A percentile compares a stretch with the other conserved stretches of the same genome.
Conservation (phyloP, 106 monocot genomes). For the Dendrobium chrysotoxum region DNA sequence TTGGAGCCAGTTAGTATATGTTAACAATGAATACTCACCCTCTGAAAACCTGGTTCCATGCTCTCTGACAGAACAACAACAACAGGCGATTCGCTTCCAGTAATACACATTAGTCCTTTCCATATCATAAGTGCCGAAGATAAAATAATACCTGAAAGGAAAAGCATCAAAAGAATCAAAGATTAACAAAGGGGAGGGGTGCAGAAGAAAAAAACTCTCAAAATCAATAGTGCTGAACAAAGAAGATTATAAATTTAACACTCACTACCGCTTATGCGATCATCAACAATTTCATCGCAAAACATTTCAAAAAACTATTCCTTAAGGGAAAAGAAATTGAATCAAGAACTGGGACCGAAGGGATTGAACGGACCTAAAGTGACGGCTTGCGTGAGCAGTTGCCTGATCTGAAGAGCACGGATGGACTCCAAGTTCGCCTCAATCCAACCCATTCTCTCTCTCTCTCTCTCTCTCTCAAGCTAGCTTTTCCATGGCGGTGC, state of each 20-base stretch:
- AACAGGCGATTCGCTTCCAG: no score
- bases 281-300: not conserved
- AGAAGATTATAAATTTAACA: not conserved
- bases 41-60: slow-evolving; percentile 57
- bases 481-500: no score
- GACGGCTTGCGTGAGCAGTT: slow-evolving; percentile 51
- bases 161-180: no score
- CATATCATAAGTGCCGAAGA: slow-evolving; percentile 2
- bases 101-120: no score
- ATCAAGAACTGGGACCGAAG: not conserved
- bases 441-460: slow-evolving; percentile 28
- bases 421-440: slow-evolving; percentile 44
- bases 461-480: not conserved
- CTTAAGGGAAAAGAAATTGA: not conserved
- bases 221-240: not conserved
- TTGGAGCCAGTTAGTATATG: not conserved
- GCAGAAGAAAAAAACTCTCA: not conserved
- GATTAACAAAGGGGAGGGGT: not conserved
- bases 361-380: slow-evolving; percentile 41
- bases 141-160: slow-evolving; percentile 34
- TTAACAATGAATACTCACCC: slow-evolving; percentile 22
- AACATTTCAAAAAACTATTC: not conserved
- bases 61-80: slow-evolving; percentile 19
- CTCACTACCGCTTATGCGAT: not conserved
- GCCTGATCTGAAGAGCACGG: slow-evolving; percentile 60